Evolutionary conservation across 805 yeast genomes (phyloP).

Genomic region (Sugiyamaella americana): DNA sequence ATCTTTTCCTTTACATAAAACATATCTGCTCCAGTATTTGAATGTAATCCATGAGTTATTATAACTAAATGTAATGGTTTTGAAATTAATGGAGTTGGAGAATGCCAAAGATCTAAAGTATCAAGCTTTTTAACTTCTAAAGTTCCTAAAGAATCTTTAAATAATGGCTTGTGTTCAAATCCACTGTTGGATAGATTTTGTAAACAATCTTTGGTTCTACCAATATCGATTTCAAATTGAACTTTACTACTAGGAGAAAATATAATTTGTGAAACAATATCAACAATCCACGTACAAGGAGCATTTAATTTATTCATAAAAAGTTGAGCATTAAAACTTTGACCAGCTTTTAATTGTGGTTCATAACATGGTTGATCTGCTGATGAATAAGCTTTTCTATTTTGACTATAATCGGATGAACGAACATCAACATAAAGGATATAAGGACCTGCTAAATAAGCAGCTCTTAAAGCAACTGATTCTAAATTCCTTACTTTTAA

Average conservation of each 20-base stretch:
- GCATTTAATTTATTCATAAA: conserved; percentile 37
- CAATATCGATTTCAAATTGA: conserved; percentile 55
- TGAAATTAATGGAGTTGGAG: conserved; percentile 46
- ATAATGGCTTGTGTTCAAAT: background rate
- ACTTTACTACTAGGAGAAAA: conserved; percentile 66
- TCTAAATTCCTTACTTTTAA: conserved; percentile 63
- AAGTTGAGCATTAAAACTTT: conserved; percentile 53
- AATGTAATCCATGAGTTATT: conserved; percentile 86
- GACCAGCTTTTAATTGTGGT: conserved; percentile 64
- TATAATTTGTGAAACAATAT: conserved; percentile 72
- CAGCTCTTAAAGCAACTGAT: conserved; percentile 66
- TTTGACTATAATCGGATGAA: conserved; percentile 56
- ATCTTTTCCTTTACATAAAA: conserved; percentile 75
- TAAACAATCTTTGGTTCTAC: conserved; percentile 28
- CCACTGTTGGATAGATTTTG: background rate
- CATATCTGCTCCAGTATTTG: conserved; percentile 88
- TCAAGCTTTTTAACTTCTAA: conserved; percentile 38
- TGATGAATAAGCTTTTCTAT: conserved; percentile 35
- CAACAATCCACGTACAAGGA: conserved; percentile 68
- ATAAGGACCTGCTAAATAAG: conserved; percentile 86
- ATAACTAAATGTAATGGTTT: conserved; percentile 76
- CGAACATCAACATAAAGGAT: conserved; percentile 76
- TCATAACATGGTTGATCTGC: conserved; percentile 37
- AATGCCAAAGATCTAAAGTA: conserved; percentile 70
- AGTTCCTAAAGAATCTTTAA: conserved; percentile 2